Evolutionary conservation across 78 protist genomes (phyloP).

Genomic region (Polysphondylium violaceum): DNA sequence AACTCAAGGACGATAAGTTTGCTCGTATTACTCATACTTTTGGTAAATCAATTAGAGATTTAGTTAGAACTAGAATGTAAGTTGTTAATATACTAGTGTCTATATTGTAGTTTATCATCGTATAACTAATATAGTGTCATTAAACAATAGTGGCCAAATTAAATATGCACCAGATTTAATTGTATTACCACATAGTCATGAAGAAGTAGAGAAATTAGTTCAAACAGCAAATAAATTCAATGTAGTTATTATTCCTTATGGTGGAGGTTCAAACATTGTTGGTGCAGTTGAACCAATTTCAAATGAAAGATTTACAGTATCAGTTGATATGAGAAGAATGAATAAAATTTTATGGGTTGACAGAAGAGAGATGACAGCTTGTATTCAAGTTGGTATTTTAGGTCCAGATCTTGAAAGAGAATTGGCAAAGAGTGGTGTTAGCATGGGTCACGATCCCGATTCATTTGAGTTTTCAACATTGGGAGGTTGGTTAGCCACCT

Average conservation of each 20-base stretch:
- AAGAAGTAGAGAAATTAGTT: conserved; percentile 87
- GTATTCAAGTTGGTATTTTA: conserved; percentile 91
- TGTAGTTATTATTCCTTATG: conserved; percentile 91
- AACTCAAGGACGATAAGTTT: conserved; percentile 56
- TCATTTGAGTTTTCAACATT: conserved; percentile 89
- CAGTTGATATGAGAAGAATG: conserved; percentile 91
- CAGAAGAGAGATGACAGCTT: conserved; percentile 81
- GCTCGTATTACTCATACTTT: conserved; percentile 71
- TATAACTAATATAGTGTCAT: background rate
- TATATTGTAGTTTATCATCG: too few species aligned
- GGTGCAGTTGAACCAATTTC: conserved; percentile 83
- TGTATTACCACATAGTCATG: conserved; percentile 86
- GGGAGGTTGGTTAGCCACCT: conserved; percentile 95
- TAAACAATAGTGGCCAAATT: conserved; percentile 26
- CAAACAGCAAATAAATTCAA: conserved; percentile 75
- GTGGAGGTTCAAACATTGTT: conserved; percentile 92
- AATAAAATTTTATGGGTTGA: conserved; percentile 90
- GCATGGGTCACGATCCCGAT: conserved; percentile 95
- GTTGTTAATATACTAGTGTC: too few species aligned
- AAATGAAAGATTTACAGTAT: conserved; percentile 85
- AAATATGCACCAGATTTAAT: conserved; percentile 85
- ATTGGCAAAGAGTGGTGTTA: conserved; percentile 78
- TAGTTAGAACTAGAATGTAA: conserved; percentile 62
- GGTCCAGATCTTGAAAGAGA: conserved; percentile 89
- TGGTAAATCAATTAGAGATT: conserved; percentile 69